phyloP scores from a whole-genome alignment of 768 basidiomycete genomes.

The Aureoboletus auriporus region DNA sequence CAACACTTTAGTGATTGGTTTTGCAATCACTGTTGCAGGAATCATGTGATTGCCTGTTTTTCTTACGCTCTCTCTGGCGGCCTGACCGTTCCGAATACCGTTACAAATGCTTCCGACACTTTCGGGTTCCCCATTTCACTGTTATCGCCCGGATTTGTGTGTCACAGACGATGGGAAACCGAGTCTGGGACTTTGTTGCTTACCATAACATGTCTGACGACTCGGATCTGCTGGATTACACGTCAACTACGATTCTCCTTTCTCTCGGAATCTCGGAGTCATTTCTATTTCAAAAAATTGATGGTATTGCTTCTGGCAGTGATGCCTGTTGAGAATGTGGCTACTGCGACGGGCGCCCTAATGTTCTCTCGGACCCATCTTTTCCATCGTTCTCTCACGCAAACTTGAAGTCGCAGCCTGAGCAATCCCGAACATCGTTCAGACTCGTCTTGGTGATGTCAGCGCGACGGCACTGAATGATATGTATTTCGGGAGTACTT shows the following conservation, averaged over 20 bases:
- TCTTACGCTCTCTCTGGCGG: background rate
- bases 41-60: constrained; percentile 64
- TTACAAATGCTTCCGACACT: constrained; percentile 66
- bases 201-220: constrained; percentile 67
- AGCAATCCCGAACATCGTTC: constrained; percentile 27
- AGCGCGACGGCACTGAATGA: constrained; percentile 40
- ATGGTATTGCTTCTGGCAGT: constrained; percentile 78
- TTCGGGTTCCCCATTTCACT: constrained; percentile 51
- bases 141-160: constrained; percentile 55
- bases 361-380: constrained; percentile 69
- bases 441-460: constrained; percentile 22
- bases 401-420: constrained; percentile 20
- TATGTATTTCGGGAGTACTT: constrained; percentile 38
- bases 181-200: constrained; percentile 59
- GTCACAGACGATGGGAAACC: constrained; percentile 53
- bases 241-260: constrained; percentile 41
- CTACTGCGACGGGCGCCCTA: constrained; percentile 71
- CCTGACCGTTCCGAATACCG: background rate
- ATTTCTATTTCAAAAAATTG: constrained; percentile 54
- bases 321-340: constrained; percentile 85
- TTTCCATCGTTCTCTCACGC: constrained; percentile 45
- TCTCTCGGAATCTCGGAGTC: no score
- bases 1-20: constrained; percentile 45
- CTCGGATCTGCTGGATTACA: constrained; percentile 54
- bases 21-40: constrained; percentile 68